Base-by-base conservation (phyloP, 164 flowering plant species). In the Protea cynaroides region DNA sequence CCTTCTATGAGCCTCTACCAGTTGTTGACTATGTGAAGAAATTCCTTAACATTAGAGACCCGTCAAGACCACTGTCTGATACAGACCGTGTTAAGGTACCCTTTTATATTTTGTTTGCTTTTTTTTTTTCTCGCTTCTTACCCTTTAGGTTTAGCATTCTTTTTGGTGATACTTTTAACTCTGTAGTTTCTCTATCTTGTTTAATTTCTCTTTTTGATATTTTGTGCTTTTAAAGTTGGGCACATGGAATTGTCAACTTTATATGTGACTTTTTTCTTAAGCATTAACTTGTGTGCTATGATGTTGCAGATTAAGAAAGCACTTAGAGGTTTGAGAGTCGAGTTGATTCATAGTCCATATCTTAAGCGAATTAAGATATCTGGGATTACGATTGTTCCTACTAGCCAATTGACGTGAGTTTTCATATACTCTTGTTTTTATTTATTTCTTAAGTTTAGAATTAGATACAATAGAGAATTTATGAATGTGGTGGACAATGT, bases 1-100 rank as follows among this genome's bases (percentile, higher is more conserved):
- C 88, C 0, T 94, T 94, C 44, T 85, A 79, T 65, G 81, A 88
- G 68, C 80, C 89, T 1, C 52, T 84, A n/a, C n/a, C 25, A 1
- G 87, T 89, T 0, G 59, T 76, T 44, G 86, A 85, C 0, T 94
- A 71, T 76, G 78, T 86, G 22, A 38, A 0, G 0, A 67, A 78
- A 61, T 65, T 69, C 29, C 60, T 84, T 17, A 76, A 76, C 21
- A 1, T 60, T 1, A 65, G 79, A 29, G 80, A 79, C 51, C 8
- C 64, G 0, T n/a, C 70, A 9, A 75, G 76, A 66, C 77, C 79
- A 22, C 49, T 89, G 15, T 69, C 82, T 68, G 96, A 89, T 64
- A 65, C 63, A 4, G 85, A 87, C 8, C 86, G 87, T 12, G 13
- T 75, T 0, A 86, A 87, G 92, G 93, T 86, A 69, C 56, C 18